Evolutionary conservation across 495 filamentous ascomycete genomes (phyloP), one percentile per base, ranked within the genome.

Genomic region (Penicillium lividum): DNA sequence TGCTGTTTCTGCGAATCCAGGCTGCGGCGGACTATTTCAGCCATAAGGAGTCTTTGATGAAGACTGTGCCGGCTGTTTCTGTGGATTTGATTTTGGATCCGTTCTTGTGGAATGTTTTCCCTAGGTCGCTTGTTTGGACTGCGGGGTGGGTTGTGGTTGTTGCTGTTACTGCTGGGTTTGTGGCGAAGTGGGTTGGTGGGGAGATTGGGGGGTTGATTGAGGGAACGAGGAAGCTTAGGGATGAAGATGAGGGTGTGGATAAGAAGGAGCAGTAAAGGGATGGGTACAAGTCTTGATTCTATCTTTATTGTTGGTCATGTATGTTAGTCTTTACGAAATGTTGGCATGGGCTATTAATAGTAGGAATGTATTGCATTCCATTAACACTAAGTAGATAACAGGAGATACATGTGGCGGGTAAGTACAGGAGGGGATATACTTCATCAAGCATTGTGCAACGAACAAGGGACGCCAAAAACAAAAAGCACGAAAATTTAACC

Each of bases 31-130:
- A 92, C 57, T 98, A 92, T 76, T 95, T 86, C 71, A 88, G 89
- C 16, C 71, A 80, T 34, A 83, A 97, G 60, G 66, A 76, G 46
- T 80, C 82, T 3, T 78, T 97, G 61, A 97, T 98, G 93, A 68
- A 76, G 49, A 62, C 83, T 61, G 88, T 91, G 10, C 89, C 89
- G 3, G 80, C 84, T 1, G 91, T 97, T 22, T 71, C 80, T 53
- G 90, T 88, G 18, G 93, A 98, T 70, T 81, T 98, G 52, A 84
- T 97, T 68, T 84, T 98, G 27, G 94, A 98, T 74, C 91, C 92
- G 22, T 97, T 84, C 60, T 45, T 92, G 38, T 73, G 84, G 61
- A 90, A 91, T 72, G 63, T 89, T 7, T 78, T 93, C 58, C 90
- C 90, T 9, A 75, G 79, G 50, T 90, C 88, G 18, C 71, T 94